Evolutionary conservation across 768 basidiomycete species (phyloP).

Genomic region (Boletus rex-veris): DNA sequence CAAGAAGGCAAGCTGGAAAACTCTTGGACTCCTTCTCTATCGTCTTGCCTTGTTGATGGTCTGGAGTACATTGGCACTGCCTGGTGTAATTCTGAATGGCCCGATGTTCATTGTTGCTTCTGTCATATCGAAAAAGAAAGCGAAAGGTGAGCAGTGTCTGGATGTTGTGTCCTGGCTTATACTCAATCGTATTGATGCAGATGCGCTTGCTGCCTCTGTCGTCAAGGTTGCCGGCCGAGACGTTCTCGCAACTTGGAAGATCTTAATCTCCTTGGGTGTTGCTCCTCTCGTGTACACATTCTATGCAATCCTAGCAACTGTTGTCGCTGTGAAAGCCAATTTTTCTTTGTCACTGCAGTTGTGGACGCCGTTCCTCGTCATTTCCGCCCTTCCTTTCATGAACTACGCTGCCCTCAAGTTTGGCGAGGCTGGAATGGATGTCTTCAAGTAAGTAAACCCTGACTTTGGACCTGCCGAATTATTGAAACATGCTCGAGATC

Average conservation of each 20-base stretch:
- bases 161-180: background rate
- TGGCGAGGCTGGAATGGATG: constrained; percentile 97
- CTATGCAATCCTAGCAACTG: constrained; percentile 78
- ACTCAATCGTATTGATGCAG: constrained; percentile 37
- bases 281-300: constrained; percentile 82
- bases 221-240: constrained; percentile 97
- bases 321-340: constrained; percentile 65
- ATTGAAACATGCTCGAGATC: constrained; percentile 52
- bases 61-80: constrained; percentile 84
- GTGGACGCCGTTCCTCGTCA: constrained; percentile 74
- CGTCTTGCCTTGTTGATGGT: constrained; percentile 70
- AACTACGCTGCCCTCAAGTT: constrained; percentile 94
- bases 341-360: constrained; percentile 61
- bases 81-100: constrained; percentile 86
- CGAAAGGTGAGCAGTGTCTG: constrained; percentile 57
- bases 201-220: constrained; percentile 91
- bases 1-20: constrained; percentile 83
- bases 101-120: constrained; percentile 93
- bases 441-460: constrained; percentile 74
- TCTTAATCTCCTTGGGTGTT: constrained; percentile 88
- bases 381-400: constrained; percentile 76
- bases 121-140: constrained; percentile 82
- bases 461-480: background rate
- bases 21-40: constrained; percentile 78
- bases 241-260: constrained; percentile 97